Evolutionary conservation across 2,329 filamentous ascomycete species (phyloP).

Genomic region (Fusarium solani-melongenae): DNA sequence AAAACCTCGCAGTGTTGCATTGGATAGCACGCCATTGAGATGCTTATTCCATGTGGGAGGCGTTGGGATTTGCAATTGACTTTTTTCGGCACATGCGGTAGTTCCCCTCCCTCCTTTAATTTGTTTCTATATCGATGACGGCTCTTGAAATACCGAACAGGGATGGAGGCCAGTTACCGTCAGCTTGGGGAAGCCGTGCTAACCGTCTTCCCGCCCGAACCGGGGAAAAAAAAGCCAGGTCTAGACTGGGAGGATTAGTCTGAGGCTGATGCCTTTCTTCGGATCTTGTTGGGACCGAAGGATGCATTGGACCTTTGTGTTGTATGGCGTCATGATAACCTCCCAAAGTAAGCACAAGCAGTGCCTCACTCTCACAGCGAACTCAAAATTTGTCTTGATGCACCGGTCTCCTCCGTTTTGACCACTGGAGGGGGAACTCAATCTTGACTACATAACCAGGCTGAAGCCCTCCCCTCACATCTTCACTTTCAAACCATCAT

Average conservation of each 20-base stretch:
- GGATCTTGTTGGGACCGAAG: background rate
- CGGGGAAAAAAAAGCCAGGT: background rate
- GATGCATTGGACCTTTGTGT: background rate
- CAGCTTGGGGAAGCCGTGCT: slow-evolving; percentile 15
- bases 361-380: background rate
- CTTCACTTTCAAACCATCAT: background rate
- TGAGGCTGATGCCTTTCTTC: background rate
- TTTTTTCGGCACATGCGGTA: background rate
- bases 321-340: background rate
- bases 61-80: background rate
- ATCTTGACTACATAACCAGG: background rate
- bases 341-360: background rate
- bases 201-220: slow-evolving; percentile 10
- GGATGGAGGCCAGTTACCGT: background rate
- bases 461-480: background rate
- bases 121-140: background rate
- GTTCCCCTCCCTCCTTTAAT: background rate
- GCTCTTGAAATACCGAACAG: background rate
- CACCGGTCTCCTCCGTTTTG: background rate
- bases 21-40: background rate
- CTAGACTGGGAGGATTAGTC: background rate
- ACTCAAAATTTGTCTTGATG: background rate
- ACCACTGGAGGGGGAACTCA: background rate
- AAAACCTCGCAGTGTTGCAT: background rate
- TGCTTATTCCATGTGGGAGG: background rate